A percentile compares a stretch with the other conserved stretches of the same genome.
Conservation (phyloP, 805 yeast genomes). For the Isabelozyma rhagii region DNA sequence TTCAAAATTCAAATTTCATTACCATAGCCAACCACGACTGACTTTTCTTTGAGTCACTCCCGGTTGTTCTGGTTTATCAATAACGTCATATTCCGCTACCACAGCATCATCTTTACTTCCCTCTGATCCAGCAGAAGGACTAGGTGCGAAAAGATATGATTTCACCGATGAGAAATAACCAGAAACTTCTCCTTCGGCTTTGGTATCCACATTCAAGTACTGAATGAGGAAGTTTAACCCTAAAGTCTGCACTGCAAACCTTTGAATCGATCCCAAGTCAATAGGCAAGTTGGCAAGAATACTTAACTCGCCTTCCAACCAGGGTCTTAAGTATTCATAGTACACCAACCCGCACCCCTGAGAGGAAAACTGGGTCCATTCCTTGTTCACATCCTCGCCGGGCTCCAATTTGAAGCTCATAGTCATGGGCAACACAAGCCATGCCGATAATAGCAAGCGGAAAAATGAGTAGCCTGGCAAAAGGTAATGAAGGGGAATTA, state of each 20-base stretch:
- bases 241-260: not conserved
- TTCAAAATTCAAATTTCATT: not conserved
- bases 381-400: constrained; percentile 10
- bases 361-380: constrained; percentile 24
- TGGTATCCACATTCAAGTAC: not conserved
- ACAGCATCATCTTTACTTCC: constrained; percentile 2
- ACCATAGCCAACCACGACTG: constrained; percentile 20
- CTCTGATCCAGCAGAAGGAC: not conserved
- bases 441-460: constrained; percentile 47
- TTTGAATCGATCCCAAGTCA: not conserved
- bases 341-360: constrained; percentile 33
- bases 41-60: constrained; percentile 4
- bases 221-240: not conserved
- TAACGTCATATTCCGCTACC: constrained; percentile 44
- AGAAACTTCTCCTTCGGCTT: not conserved
- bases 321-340: constrained; percentile 23
- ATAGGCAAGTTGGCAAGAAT: not conserved
- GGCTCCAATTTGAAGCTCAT: constrained; percentile 6
- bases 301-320: constrained; percentile 20
- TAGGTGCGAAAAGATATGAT: constrained; percentile 3
- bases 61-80: constrained; percentile 23
- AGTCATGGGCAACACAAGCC: constrained; percentile 56
- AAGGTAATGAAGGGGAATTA: constrained; percentile 42
- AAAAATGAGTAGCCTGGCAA: constrained; percentile 56
- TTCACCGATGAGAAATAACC: not conserved